phyloP scores from a whole-genome alignment of 495 filamentous ascomycete species.

The Podospora pseudocomata region DNA sequence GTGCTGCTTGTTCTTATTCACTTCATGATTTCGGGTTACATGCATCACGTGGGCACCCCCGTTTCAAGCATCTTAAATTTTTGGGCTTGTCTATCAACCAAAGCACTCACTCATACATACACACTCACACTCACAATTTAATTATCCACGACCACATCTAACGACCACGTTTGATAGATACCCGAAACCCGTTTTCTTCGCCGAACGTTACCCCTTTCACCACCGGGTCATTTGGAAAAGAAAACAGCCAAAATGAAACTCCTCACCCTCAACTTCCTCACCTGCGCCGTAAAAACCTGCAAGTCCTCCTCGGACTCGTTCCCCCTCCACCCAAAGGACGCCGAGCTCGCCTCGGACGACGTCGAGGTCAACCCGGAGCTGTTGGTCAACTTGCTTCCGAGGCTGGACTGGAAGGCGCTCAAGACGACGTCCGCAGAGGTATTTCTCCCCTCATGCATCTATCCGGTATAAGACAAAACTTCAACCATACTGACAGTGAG shows the following conservation, averaged over 20 bases:
- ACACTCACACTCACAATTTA: neutral
- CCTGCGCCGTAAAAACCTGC: slow-evolving; percentile 92
- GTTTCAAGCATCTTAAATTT: slow-evolving; percentile 21
- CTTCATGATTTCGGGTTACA: slow-evolving; percentile 4
- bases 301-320: slow-evolving; percentile 73
- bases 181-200: neutral
- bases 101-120: neutral
- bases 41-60: slow-evolving; percentile 22
- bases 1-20: neutral
- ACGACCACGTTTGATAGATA: slow-evolving; percentile 1
- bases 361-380: slow-evolving; percentile 74
- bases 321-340: slow-evolving; percentile 86
- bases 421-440: slow-evolving; percentile 75
- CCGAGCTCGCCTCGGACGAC: slow-evolving; percentile 79
- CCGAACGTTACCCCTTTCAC: neutral
- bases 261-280: slow-evolving; percentile 93
- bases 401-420: slow-evolving; percentile 84
- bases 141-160: neutral
- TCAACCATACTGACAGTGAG: neutral
- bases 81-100: slow-evolving; percentile 3
- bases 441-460: slow-evolving; percentile 20
- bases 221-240: neutral
- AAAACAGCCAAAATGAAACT: slow-evolving; percentile 70
- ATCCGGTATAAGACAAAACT: neutral
- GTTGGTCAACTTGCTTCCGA: slow-evolving; percentile 74